A percentile compares a stretch with the other conserved stretches of the same genome.
Conservation (phyloP, 306 rosid genomes). For the Dryas octopetala region DNA sequence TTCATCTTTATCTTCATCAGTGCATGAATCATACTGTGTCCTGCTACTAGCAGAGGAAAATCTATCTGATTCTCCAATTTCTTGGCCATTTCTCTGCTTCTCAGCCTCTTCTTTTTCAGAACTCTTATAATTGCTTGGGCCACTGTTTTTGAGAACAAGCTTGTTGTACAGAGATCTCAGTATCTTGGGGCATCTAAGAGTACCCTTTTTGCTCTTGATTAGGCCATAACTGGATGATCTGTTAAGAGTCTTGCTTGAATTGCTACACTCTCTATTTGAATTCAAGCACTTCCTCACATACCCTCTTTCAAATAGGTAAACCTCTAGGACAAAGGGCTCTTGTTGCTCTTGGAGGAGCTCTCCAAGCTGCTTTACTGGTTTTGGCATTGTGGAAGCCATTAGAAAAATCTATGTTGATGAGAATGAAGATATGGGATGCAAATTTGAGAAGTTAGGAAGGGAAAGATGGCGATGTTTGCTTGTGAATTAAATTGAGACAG, state of each 20-base stretch:
- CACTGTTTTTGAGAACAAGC: conserved; percentile 35
- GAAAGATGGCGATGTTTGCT: conserved; percentile 29
- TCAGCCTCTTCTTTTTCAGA: conserved; percentile 22
- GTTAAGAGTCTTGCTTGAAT: conserved; percentile 28
- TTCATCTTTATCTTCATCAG: conserved; percentile 45
- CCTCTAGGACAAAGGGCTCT: conserved; percentile 74
- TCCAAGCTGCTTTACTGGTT: conserved; percentile 50
- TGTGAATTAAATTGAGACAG: conserved; percentile 30
- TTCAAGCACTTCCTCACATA: conserved; percentile 32
- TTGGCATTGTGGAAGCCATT: conserved; percentile 56
- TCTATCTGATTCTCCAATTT: conserved; percentile 38
- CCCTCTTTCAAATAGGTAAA: conserved; percentile 64
- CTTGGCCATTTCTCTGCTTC: conserved; percentile 15
- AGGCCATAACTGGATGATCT: conserved; percentile 26
- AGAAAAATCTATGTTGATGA: conserved; percentile 9
- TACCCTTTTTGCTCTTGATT: conserved; percentile 31
- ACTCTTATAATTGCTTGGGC: conserved; percentile 14
- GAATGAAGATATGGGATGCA: conserved; percentile 12
- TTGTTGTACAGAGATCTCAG: conserved; percentile 44
- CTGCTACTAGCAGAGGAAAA: conserved; percentile 57
- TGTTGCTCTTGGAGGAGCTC: conserved; percentile 71
- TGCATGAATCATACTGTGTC: conserved; percentile 52
- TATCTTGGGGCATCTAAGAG: conserved; percentile 36
- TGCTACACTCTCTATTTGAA: conserved; percentile 10
- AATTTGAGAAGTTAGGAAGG: conserved; percentile 6